These are phyloP conservation scores for Colletotrichum sp. DNA, from an alignment of 2,329 filamentous ascomycete species.

Conservation along the genomic window DNA sequence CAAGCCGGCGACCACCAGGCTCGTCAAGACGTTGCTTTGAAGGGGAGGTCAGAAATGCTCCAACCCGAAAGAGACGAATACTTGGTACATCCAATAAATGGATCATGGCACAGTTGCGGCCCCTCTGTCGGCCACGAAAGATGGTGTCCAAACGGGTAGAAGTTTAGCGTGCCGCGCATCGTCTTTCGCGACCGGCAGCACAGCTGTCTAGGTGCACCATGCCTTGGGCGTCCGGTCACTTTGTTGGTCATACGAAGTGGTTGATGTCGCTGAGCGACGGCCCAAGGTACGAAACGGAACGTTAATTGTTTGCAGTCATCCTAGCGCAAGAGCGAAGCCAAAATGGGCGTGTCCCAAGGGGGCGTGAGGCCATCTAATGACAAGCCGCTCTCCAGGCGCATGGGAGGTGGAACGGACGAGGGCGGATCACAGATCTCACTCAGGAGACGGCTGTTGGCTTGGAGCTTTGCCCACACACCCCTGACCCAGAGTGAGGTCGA, in stretches of 20 bases:
- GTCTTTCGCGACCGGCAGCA: background rate
- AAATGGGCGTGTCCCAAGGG: background rate
- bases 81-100: background rate
- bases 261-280: background rate
- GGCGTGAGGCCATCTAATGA: slow-evolving; percentile 3
- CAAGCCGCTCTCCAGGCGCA: slow-evolving; percentile 18
- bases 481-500: background rate
- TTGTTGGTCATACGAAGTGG: background rate
- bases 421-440: slow-evolving; percentile 20
- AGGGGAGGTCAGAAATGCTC: background rate
- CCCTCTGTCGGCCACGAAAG: background rate
- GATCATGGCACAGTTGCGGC: background rate
- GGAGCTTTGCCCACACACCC: slow-evolving; percentile 10
- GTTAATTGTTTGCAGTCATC: slow-evolving; percentile 22
- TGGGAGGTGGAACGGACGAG: slow-evolving; percentile 14
- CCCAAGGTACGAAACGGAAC: slow-evolving; percentile 21
- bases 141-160: background rate
- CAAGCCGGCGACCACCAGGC: background rate
- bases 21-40: background rate
- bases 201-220: background rate
- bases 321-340: background rate
- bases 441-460: slow-evolving; percentile 16
- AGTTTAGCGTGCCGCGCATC: background rate
- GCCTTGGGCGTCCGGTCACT: background rate
- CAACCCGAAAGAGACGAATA: background rate